A percentile compares a stretch with the other conserved stretches of the same genome.
Conservation (phyloP, 257 asterid species). For the Gynochthodes officinalis region DNA sequence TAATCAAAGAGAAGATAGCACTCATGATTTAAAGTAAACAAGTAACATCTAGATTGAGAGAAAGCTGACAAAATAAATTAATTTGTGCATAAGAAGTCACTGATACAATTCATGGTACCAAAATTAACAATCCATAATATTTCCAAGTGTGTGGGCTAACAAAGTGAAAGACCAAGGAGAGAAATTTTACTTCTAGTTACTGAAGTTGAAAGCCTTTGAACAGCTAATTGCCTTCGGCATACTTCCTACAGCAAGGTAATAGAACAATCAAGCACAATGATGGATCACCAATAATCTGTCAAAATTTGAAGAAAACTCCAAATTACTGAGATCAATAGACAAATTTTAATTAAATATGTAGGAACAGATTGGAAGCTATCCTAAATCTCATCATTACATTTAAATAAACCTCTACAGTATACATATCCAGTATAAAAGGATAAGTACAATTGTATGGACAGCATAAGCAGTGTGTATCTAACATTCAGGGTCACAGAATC, state of each 20-base stretch:
- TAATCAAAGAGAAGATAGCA: neutral
- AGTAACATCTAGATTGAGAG: neutral
- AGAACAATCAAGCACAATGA: neutral
- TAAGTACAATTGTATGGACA: no score
- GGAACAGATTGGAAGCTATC: neutral
- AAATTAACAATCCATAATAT: neutral
- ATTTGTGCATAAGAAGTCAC: neutral
- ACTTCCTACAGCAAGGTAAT: constrained; percentile 29
- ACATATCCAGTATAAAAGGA: neutral
- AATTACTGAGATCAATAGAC: neutral
- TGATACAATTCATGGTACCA: neutral
- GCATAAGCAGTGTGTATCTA: neutral
- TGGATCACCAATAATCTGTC: neutral
- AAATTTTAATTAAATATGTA: neutral
- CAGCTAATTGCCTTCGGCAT: constrained; percentile 19
- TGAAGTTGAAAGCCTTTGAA: constrained; percentile 21
- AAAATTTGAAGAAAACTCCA: neutral
- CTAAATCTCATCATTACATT: neutral
- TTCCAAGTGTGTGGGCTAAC: neutral
- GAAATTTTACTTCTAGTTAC: constrained; percentile 28
- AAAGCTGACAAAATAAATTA: neutral
- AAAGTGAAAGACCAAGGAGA: neutral
- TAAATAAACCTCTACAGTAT: neutral
- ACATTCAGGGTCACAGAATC: neutral
- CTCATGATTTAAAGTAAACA: neutral